These are phyloP conservation scores for Saccharomycopsis javanensis DNA, from an alignment of 805 yeast genomes.

Conservation along the genomic window DNA sequence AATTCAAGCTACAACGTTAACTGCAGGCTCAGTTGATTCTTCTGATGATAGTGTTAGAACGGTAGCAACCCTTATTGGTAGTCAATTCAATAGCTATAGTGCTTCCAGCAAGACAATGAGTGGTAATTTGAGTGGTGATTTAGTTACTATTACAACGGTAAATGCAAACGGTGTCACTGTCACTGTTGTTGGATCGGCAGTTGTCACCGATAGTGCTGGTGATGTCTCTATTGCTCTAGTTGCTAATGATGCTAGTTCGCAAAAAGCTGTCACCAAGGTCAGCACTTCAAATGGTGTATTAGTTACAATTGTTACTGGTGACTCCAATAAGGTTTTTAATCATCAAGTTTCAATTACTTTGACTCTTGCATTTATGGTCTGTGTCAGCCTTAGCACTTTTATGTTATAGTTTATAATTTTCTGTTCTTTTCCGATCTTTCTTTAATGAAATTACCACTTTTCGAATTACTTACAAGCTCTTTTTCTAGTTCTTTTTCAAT, in stretches of 20 bases:
- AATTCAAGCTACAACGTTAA: slow-evolving; percentile 25
- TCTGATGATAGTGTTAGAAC: slow-evolving; percentile 1
- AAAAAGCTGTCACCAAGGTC: background rate
- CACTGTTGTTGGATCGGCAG: slow-evolving; percentile 17
- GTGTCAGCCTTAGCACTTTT: background rate
- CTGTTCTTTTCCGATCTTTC: too few species aligned
- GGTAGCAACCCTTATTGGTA: slow-evolving; percentile 10
- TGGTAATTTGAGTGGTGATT: slow-evolving; percentile 16
- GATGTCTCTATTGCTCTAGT: slow-evolving; percentile 2
- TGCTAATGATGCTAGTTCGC: background rate
- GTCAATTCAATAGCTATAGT: slow-evolving; percentile 1
- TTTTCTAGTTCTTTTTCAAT: too few species aligned
- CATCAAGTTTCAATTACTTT: background rate
- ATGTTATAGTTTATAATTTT: background rate
- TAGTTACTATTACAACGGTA: slow-evolving; percentile 13
- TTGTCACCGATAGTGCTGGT: slow-evolving; percentile 10
- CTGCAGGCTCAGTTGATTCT: slow-evolving; percentile 8
- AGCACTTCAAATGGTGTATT: background rate
- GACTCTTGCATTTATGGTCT: background rate
- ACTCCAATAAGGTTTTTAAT: background rate
- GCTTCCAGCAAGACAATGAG: background rate
- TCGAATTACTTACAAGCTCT: too few species aligned
- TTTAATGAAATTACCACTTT: too few species aligned
- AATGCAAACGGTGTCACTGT: slow-evolving; percentile 20
- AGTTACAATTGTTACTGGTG: slow-evolving; percentile 1